phyloP scores from a whole-genome alignment of 2,329 filamentous ascomycete genomes.

The Rhynchosporium agropyri region DNA sequence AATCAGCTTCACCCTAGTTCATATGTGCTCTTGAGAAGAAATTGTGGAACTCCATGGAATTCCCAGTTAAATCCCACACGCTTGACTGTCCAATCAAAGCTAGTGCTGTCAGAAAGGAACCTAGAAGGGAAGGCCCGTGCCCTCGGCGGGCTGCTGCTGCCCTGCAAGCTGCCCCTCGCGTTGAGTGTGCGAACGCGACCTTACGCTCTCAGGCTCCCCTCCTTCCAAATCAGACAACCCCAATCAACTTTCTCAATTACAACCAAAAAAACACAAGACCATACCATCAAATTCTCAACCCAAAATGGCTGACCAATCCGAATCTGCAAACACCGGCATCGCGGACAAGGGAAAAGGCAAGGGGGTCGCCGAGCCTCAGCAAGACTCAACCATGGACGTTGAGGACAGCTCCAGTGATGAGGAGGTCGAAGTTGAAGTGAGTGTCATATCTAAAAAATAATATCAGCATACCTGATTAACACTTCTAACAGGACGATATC shows the following conservation, averaged over 20 bases:
- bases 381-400: conserved; percentile 71
- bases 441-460: conserved; percentile 39
- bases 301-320: conserved; percentile 50
- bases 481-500: conserved; percentile 28
- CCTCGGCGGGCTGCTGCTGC: not conserved
- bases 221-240: conserved; percentile 21
- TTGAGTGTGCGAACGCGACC: conserved; percentile 4
- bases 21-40: no score
- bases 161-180: conserved; percentile 5
- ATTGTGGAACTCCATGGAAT: not conserved
- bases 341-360: conserved; percentile 88
- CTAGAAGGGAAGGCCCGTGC: not conserved
- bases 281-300: conserved; percentile 27
- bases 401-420: conserved; percentile 71
- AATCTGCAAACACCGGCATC: conserved; percentile 44
- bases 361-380: conserved; percentile 52
- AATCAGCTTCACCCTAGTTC: no score
- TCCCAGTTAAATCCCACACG: no score
- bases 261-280: not conserved
- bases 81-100: no score
- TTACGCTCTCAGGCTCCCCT: conserved; percentile 19
- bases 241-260: not conserved
- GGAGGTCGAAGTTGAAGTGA: conserved; percentile 57
- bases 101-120: no score
- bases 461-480: conserved; percentile 22